phyloP scores from a whole-genome alignment of 345 rosid genomes.

The Aethionema arabicum region DNA sequence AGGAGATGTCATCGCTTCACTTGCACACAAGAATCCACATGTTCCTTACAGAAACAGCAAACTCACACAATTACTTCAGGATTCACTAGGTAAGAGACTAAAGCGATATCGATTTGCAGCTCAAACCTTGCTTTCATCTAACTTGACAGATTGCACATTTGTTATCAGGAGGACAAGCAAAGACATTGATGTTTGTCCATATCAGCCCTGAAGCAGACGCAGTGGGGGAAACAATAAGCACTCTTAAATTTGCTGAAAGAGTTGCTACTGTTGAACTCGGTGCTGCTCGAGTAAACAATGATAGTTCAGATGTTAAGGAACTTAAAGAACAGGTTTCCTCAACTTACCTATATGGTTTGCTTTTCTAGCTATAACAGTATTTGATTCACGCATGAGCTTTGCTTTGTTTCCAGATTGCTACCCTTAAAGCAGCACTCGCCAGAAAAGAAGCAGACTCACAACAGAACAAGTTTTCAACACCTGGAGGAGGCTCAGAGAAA shows the following conservation, averaged over 20 bases:
- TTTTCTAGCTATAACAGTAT: slow-evolving; percentile 12
- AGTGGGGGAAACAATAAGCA: slow-evolving; percentile 84
- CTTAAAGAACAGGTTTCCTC: slow-evolving; percentile 79
- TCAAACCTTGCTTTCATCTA: slow-evolving; percentile 10
- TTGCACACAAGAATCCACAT: slow-evolving; percentile 93
- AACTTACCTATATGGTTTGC: slow-evolving; percentile 3
- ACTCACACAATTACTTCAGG: slow-evolving; percentile 94
- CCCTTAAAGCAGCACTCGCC: slow-evolving; percentile 77
- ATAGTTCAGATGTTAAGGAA: slow-evolving; percentile 71
- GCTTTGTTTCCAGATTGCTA: slow-evolving; percentile 56
- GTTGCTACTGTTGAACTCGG: slow-evolving; percentile 96
- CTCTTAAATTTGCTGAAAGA: slow-evolving; percentile 95
- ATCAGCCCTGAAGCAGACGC: slow-evolving; percentile 92
- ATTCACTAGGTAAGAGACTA: slow-evolving; percentile 80
- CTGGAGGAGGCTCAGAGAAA: slow-evolving; percentile 54
- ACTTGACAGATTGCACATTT: slow-evolving; percentile 23
- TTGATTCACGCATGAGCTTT: slow-evolving; percentile 4
- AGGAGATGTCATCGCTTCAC: slow-evolving; percentile 98
- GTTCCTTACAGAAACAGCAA: slow-evolving; percentile 98
- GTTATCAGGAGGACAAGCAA: slow-evolving; percentile 91
- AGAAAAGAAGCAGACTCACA: slow-evolving; percentile 66
- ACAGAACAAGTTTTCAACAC: slow-evolving; percentile 40
- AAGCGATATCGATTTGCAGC: background rate
- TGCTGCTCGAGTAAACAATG: slow-evolving; percentile 88
- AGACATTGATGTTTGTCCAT: slow-evolving; percentile 97